Base-by-base conservation (phyloP, 768 basidiomycete genomes). In the Tulasnella sp. region DNA sequence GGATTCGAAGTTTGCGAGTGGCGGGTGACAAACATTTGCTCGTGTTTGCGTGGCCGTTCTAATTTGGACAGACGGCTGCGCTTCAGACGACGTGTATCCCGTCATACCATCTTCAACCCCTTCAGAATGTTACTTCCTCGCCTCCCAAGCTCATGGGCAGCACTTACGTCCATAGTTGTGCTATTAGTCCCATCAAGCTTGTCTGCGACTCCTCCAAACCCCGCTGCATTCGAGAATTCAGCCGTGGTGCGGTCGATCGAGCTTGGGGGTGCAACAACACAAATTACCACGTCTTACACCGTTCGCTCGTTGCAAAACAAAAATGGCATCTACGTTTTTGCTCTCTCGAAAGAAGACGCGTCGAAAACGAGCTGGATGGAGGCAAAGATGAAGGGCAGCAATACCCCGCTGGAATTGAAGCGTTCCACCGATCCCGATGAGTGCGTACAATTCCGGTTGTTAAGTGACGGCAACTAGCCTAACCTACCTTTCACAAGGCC, bases 241-340 rank as follows among this genome's bases (percentile, higher is more conserved):
- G 94, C 93, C 82, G 90, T 99, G 81, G 94, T 96, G 44, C 93
- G 96, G 84, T 92, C 94, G 7, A 89, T 96, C 81, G 97, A 98
- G 83, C 93, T 98, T 34, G 96, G 93, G 48, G 97, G 97, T 76
- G 89, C 96, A 28, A 89, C 95, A 34, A 93, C 96, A 79, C 92
- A 93, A 87, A 91, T 96, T 88, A 94, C 92, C 78, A 97, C 96
- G 72, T 94, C 95, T 74, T 98, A 93, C 86, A 92, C 93, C 28
- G 90, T 96, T 85, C 94, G 91, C 84, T 90, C 94, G 50, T 89
- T 93, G 69, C 89, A 90, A 82, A 87, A 90, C 81, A 89, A 87
- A 46, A 89, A 91, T 28, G 88, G 88, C 44, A 87, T 89, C 72
- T 96, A 96, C 84, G 91, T 92, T 75, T 85, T 96, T 82, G 90